A percentile compares a stretch with the other conserved stretches of the same genome.
Conservation (phyloP, 2,329 filamentous ascomycete species). For the Pseudopithomyces maydicus region DNA sequence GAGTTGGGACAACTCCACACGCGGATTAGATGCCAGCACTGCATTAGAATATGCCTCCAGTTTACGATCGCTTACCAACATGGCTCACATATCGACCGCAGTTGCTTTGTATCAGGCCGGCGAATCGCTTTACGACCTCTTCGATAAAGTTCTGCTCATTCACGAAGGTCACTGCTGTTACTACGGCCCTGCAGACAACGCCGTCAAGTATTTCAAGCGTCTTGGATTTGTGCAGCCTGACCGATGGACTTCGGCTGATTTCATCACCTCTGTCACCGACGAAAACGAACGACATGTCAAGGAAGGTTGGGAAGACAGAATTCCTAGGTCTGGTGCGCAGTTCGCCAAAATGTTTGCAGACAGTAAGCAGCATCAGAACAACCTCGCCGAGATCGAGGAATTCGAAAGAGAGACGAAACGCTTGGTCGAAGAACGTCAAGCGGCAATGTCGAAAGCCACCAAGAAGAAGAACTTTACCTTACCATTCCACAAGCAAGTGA, state of each 20-base stretch:
- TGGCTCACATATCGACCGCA: conserved; percentile 64
- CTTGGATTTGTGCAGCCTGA: conserved; percentile 71
- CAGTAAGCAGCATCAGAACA: conserved; percentile 43
- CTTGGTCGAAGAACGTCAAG: conserved; percentile 35
- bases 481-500: conserved; percentile 46
- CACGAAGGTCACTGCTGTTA: conserved; percentile 56
- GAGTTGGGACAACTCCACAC: conserved; percentile 66
- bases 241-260: conserved; percentile 72
- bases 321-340: conserved; percentile 60
- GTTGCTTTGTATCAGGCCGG: conserved; percentile 75
- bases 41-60: conserved; percentile 75
- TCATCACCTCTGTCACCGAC: conserved; percentile 73
- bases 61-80: conserved; percentile 67
- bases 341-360: conserved; percentile 55
- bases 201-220: conserved; percentile 68
- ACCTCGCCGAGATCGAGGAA: conserved; percentile 47
- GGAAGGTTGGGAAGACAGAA: conserved; percentile 61
- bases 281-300: conserved; percentile 62
- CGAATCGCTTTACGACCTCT: conserved; percentile 45
- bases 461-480: conserved; percentile 50
- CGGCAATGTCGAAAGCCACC: conserved; percentile 41
- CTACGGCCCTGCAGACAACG: conserved; percentile 65
- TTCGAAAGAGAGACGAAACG: conserved; percentile 42
- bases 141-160: conserved; percentile 48
- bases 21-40: conserved; percentile 74